phyloP scores from a whole-genome alignment of 1,284 basidiomycete species.

The Porogramme epimiltina region DNA sequence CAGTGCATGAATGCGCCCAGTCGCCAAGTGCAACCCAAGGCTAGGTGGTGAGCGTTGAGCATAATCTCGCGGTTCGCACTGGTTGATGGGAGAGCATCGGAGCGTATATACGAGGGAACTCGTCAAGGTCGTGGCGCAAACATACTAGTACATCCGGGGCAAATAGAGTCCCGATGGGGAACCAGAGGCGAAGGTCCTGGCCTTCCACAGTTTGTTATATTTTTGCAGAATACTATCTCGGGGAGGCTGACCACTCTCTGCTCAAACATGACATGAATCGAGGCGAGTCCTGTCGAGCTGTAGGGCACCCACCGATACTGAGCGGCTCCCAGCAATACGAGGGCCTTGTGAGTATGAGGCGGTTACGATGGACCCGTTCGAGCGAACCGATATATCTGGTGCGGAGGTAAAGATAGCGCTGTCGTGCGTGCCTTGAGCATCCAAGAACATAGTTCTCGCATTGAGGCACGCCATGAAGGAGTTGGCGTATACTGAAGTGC shows the following conservation, averaged over 20 bases:
- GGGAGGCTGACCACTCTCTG: constrained; percentile 19
- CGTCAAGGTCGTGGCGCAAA: constrained; percentile 14
- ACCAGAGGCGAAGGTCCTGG: not conserved
- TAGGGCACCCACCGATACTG: constrained; percentile 11
- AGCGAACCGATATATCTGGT: constrained; percentile 20
- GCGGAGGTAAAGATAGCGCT: constrained; percentile 20
- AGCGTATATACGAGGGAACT: not conserved
- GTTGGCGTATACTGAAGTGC: constrained; percentile 18
- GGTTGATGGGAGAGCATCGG: not conserved
- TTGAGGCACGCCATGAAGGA: constrained; percentile 23
- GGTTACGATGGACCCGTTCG: constrained; percentile 14
- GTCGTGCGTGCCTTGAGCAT: constrained; percentile 11
- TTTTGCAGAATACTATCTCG: constrained; percentile 19
- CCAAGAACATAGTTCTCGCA: constrained; percentile 15
- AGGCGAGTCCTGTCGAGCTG: too few species aligned
- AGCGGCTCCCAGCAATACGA: constrained; percentile 5
- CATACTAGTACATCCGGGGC: constrained; percentile 14
- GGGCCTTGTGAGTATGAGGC: constrained; percentile 10
- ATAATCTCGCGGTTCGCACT: too few species aligned
- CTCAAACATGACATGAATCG: too few species aligned
- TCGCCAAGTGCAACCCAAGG: too few species aligned
- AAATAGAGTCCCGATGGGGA: constrained; percentile 12
- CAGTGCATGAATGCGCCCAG: too few species aligned
- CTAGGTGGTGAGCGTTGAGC: too few species aligned
- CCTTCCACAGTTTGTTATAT: constrained; percentile 6